Evolutionary conservation across 345 rosid species (phyloP).

Genomic region (Eucalyptus microcorys): DNA sequence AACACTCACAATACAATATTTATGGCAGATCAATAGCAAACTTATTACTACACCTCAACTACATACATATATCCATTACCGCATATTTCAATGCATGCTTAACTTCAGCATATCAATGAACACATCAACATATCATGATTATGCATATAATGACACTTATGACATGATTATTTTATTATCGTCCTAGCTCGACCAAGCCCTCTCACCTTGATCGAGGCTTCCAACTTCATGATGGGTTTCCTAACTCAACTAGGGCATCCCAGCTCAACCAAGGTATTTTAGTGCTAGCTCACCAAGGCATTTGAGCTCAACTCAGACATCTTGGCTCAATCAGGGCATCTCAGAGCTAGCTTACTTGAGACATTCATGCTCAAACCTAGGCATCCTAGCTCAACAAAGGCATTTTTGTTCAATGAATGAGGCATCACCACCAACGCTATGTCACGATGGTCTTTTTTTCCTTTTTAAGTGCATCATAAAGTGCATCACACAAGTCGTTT

Average conservation of each 20-base stretch:
- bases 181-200: too few species aligned
- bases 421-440: fast-evolving
- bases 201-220: fast-evolving
- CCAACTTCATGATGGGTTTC: too few species aligned
- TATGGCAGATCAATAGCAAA: too few species aligned
- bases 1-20: too few species aligned
- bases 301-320: fast-evolving
- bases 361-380: fast-evolving
- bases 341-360: fast-evolving
- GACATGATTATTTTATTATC: fast-evolving
- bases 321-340: fast-evolving
- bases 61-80: too few species aligned
- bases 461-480: too few species aligned
- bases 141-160: fast-evolving
- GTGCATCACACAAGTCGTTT: fast-evolving
- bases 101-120: too few species aligned
- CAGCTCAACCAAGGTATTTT: fast-evolving
- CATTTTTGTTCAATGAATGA: fast-evolving
- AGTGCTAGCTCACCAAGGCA: too few species aligned
- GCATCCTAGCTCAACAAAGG: fast-evolving
- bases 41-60: too few species aligned
- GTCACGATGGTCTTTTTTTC: fast-evolving
- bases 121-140: too few species aligned
- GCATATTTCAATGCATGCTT: too few species aligned
- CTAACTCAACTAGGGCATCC: too few species aligned